These are phyloP conservation scores for Pholiota adiposa DNA, from an alignment of 1,284 basidiomycete genomes.

Conservation along the genomic window DNA sequence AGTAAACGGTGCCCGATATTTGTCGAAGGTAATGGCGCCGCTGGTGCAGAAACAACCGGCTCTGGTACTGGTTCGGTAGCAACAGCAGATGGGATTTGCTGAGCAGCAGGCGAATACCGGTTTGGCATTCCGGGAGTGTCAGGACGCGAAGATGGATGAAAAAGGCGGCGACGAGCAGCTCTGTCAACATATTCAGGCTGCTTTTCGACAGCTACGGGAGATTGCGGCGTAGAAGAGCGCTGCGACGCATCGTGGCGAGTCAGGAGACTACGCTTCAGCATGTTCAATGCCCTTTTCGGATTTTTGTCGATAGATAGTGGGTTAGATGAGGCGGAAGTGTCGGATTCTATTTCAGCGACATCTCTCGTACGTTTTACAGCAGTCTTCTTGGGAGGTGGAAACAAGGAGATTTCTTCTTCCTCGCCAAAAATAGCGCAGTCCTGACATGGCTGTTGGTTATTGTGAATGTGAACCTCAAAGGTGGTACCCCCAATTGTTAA, in stretches of 20 bases:
- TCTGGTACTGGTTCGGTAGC: slow-evolving; percentile 8
- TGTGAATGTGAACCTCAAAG: slow-evolving; percentile 72
- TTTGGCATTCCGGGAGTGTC: slow-evolving; percentile 49
- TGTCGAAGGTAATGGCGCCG: slow-evolving; percentile 50
- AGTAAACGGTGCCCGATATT: slow-evolving; percentile 72
- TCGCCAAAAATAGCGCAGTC: slow-evolving; percentile 55
- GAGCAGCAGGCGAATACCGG: slow-evolving; percentile 8
- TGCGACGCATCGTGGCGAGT: slow-evolving; percentile 43
- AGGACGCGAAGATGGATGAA: slow-evolving; percentile 51
- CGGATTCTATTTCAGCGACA: slow-evolving; percentile 27
- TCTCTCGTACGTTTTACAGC: slow-evolving; percentile 38
- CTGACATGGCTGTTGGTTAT: slow-evolving; percentile 58
- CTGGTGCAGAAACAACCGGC: slow-evolving; percentile 39
- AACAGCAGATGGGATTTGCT: slow-evolving; percentile 14
- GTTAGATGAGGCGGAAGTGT: slow-evolving; percentile 6
- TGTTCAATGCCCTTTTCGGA: slow-evolving; percentile 62
- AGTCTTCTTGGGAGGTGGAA: slow-evolving; percentile 37
- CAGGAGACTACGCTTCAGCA: slow-evolving; percentile 64
- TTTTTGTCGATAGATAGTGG: slow-evolving; percentile 35
- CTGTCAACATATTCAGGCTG: slow-evolving; percentile 58
- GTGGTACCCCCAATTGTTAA: slow-evolving; percentile 70
- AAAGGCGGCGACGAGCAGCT: slow-evolving; percentile 65
- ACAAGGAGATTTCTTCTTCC: slow-evolving; percentile 67
- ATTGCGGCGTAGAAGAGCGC: slow-evolving; percentile 10
- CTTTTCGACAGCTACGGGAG: slow-evolving; percentile 14